Evolutionary conservation across 371 early-diverging fungal genomes (phyloP), one percentile per base, ranked within the genome.

Genomic region (Chytridium lagenaria): DNA sequence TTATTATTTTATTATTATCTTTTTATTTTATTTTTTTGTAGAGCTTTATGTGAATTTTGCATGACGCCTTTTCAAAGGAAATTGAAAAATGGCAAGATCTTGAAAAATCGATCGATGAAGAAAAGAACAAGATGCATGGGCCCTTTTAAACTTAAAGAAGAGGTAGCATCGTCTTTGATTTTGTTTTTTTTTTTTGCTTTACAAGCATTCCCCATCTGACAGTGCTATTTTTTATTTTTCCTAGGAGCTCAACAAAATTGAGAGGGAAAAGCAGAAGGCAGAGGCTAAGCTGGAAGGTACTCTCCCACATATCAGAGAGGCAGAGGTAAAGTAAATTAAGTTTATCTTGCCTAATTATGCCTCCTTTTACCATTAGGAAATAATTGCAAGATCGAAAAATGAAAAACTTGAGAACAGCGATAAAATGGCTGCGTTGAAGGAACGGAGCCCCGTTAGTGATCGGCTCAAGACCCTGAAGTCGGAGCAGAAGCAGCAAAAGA

Each of bases 41-140:
- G n/a, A n/a, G n/a, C n/a, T n/a, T n/a, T n/a, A n/a, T n/a, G n/a
- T 10, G 10, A n/a, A 22, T 22, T 10, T 36, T 33, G 55, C 31
- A 33, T 44, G 23, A 40, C 28, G 16, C 31, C 3, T 59, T 37
- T 28, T 50, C 39, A n/a, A 26, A 90, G 68, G 89, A 92, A 59
- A 85, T 92, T 79, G 80, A 89, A 49, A 84, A 86, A 44, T 90
- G 90, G 0, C 85, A 89, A 39, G 83, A 90, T 37, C 74, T 93
- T 10, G 90, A 92, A 36, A 66, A 84, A 33, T 74, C 81, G 36
- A 81, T 94, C 36, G 86, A 89, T 2, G 74, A 70, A 0, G 73
- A 91, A 36, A 89, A 90, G 72, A 86, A 91, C 39, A 87, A 93
- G 79, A 73, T 91, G 70, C 91, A 0, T 95, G 95, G 95, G 86